phyloP scores from a whole-genome alignment of 148 eudicot species.

The Agrostemma githago region DNA sequence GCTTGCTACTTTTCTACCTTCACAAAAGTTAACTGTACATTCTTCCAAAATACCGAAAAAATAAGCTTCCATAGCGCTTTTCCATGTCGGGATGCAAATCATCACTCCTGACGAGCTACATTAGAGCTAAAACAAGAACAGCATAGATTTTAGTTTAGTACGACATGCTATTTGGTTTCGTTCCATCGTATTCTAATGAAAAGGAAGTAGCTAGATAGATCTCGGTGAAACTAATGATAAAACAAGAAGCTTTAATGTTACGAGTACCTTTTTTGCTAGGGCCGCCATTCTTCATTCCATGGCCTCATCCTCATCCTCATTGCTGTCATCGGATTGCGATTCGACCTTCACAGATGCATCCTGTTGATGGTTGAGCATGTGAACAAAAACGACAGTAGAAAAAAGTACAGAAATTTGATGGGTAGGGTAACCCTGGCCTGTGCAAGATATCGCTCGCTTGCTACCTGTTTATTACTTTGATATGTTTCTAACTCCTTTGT shows the following conservation, averaged over 20 bases:
- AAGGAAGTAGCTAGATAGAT: background rate
- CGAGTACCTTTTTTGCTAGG: background rate
- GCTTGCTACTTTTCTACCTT: background rate
- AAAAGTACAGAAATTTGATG: background rate
- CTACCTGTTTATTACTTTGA: background rate
- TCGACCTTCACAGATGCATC: background rate
- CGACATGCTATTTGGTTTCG: too few relatives aligned
- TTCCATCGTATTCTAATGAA: background rate
- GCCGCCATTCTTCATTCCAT: background rate
- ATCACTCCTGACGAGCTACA: background rate
- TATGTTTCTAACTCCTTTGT: slow-evolving; percentile 9
- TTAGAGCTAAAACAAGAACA: background rate
- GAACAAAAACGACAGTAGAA: background rate
- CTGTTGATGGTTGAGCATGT: background rate
- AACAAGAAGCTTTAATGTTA: background rate
- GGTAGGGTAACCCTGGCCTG: too few relatives aligned
- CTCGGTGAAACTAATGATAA: background rate
- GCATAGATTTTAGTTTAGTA: too few relatives aligned
- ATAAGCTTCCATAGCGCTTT: slow-evolving; percentile 4
- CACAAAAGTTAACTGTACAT: background rate
- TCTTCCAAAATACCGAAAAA: background rate
- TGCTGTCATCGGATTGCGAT: background rate
- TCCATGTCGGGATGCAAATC: background rate
- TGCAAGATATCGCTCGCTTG: too few relatives aligned
- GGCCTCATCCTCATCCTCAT: background rate